Base-by-base conservation (phyloP, 805 yeast genomes). In the Sugiyamaella smithiae region DNA sequence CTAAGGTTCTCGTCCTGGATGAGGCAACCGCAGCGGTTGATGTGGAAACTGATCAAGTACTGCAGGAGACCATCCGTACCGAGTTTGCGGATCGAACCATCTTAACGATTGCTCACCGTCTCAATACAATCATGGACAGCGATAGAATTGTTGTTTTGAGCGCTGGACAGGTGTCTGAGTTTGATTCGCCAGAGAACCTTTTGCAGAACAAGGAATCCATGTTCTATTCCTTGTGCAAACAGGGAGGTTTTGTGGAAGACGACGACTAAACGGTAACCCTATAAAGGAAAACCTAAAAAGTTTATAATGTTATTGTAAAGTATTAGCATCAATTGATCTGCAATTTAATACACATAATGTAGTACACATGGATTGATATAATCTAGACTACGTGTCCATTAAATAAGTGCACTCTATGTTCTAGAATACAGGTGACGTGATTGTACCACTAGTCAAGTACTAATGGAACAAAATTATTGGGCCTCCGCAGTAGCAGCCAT, bases 21-120 rank as follows among this genome's bases (percentile, higher is more conserved):
- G 96, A 89, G 67, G 96, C 85, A n/a, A 80, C 85, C 1, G 93
- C 96, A 0, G 88, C 95, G 11, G 93, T 88, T 25, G 96, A 88
- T 65, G 86, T 85, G 16, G 88, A 87, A 63, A 88, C 96, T 1
- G 96, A 88, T 62, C 74, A 78, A 55, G 73, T 87, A 45, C 76
- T 88, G 36, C 96, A 88, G 68, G 81, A 82, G 57, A 88, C 96
- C 0, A 87, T 88, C 42, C 76, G 95, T 55, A 63, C 70, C 4
- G 85, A 81, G 61, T 88, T 88, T 63, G 74, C 71, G 43, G 81
- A 84, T 54, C 77, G 87, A 57, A 89, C 97, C 0, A 87, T 89
- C 54, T 67, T 88, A 53, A 88, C 96, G 0, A 89, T 88, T 61
- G 97, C 97, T 0, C 97, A 88, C 65, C 76, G 97, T 59, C 72